Base-by-base conservation (phyloP, 768 basidiomycete species). In the Amanita pallidorosea region DNA sequence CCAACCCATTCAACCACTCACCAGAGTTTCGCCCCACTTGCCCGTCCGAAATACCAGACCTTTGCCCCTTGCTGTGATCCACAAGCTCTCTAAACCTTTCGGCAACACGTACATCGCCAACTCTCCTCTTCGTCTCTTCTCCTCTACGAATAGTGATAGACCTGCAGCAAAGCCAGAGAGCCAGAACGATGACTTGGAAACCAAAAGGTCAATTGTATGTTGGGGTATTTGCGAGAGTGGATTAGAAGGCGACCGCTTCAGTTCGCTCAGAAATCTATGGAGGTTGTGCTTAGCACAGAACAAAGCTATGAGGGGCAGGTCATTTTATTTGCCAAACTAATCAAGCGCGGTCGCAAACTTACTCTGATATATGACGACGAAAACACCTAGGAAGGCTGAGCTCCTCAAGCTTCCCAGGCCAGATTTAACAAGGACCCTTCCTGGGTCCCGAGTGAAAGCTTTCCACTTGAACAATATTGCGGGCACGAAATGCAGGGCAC, bases 41-140 rank as follows among this genome's bases (percentile, higher is more conserved):
- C 83, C 85, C 29, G 82, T 82, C 56, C 72, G 72, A 54, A 82
- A 79, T 42, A 93, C 85, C 67, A 79, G 80, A 1, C 87, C 85
- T 54, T 81, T 79, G 12, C 86, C 85, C 22, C 87, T 66, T 7
- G 83, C 78, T 61, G 82, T 80, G 0, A 83, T 72, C 93, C 92
- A 97, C n/a, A 79, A 79, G 49, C 88, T 89, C 70, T 98, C 93
- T 33, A 98, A 64, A 0, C 80, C 89, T 63, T 92, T 89, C 4
- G 95, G 95, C 22, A 97, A 67, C 1, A 83, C 85, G 61, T 86
- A 92, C 91, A 92, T 89, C 54, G 93, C 91, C 55, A 97, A 69
- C 67, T 98, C 95, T 1, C 80, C 86, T 4, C 93, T 76, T n/a
- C 95, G 74, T 58, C 84, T 76, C 68, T 79, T 83, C 60, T 90